Evolutionary conservation across 345 rosid species (phyloP).

Genomic region (Populus simonii): DNA sequence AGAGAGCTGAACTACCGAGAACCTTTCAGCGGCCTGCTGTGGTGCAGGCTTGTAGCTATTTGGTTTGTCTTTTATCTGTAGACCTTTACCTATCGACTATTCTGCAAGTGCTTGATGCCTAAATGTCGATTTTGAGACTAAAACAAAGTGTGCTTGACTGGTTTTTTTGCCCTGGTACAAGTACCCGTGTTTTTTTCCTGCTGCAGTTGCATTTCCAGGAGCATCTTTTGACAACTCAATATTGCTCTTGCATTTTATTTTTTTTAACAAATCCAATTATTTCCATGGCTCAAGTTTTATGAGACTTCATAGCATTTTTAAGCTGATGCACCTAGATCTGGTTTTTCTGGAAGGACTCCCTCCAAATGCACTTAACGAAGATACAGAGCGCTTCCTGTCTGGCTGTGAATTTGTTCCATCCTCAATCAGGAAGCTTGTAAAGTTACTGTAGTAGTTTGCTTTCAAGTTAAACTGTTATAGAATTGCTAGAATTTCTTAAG

Average conservation of each 20-base stretch:
- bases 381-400: slow-evolving; percentile 66
- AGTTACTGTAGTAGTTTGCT: slow-evolving; percentile 34
- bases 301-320: neutral
- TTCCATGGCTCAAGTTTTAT: neutral
- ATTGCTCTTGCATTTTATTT: neutral
- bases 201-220: neutral
- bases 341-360: slow-evolving; percentile 63
- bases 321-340: slow-evolving; percentile 17
- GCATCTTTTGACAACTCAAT: neutral
- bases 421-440: slow-evolving; percentile 33
- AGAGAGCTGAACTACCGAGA: neutral
- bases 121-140: no score
- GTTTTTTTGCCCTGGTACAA: neutral
- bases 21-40: neutral
- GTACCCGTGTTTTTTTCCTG: neutral
- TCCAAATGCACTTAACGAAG: slow-evolving; percentile 41
- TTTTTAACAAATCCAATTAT: neutral
- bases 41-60: neutral
- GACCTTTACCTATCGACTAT: neutral
- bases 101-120: neutral
- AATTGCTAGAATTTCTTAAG: neutral
- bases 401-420: slow-evolving; percentile 60
- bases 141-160: neutral
- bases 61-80: neutral
- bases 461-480: neutral